Base-by-base conservation (phyloP, 306 rosid species). In the Acmispon strigosus region DNA sequence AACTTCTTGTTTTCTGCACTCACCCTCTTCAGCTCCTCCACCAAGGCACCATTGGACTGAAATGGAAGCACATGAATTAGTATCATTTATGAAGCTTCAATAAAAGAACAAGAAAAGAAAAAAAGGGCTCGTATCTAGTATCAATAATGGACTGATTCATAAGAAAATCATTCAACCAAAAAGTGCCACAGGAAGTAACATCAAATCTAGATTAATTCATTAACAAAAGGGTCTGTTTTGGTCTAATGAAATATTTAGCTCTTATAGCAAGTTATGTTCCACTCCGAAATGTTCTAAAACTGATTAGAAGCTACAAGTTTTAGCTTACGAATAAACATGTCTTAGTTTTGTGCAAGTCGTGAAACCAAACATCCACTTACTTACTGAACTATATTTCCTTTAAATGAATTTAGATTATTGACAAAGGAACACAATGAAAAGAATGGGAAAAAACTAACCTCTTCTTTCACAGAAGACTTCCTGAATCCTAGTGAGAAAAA, bases 1-100 rank as follows among this genome's bases (percentile, higher is more conserved):
- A 95, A 75, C 81, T 91, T 95, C 87, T 85, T 89, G 89, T 95
- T 95, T 70, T 95, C 99, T 15, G 82, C 87, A 66, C 81, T 86
- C 76, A 91, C 93, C 22, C 97, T 65, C 62, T 86, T 87, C 86
- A 95, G 63, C 66, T 95, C 99, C 76, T 89, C 92, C 51, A 73
- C 81, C 76, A 89, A 69, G 39, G 82, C 83, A 64, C 78, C 80
- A 42, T 71, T 53, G 1, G 81, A 47, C 99, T 95, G 85, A 80
- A 69, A 24, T 49, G 41, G 47, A 64, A 67, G 13, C 57, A 71
- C 53, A 79, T 0, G 5, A n/a, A n/a, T 8, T 4, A n/a, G n/a
- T n/a, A 53, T 76, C 39, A 72, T 52, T 68, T 52, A 63, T 13
- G 7, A 53, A 81, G 34, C 44, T 69, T 63, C 24, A 17, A 10